Percentiles rank a stretch among this genome's conserved stretches.
Evolutionary conservation across 108 stramenopile genomes (phyloP).

Genomic region (Halocafeteria seosinensis): DNA sequence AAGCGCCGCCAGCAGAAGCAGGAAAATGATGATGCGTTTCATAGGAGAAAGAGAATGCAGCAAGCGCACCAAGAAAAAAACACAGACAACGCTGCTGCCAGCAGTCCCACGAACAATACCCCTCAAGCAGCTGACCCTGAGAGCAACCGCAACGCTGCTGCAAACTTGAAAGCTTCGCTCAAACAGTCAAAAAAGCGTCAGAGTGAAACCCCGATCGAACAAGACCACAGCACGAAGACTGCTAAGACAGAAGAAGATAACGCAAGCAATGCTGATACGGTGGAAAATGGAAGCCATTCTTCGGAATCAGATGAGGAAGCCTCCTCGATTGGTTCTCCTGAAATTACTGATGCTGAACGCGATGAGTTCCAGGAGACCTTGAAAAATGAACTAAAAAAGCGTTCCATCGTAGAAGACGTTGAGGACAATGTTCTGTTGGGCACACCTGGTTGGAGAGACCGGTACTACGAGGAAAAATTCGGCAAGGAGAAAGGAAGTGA

Average conservation of each 20-base stretch:
- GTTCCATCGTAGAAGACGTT: slow-evolving; percentile 54
- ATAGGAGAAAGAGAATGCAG: too few relatives aligned
- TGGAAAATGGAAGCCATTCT: background rate
- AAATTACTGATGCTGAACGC: background rate
- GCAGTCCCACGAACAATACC: too few relatives aligned
- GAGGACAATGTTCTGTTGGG: slow-evolving; percentile 74
- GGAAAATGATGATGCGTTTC: background rate
- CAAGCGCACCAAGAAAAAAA: too few relatives aligned
- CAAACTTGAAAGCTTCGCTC: slow-evolving; percentile 15
- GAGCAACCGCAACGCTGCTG: background rate
- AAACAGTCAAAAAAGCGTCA: slow-evolving; percentile 21
- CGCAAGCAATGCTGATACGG: background rate
- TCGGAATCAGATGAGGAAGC: background rate
- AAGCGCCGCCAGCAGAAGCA: slow-evolving; percentile 49
- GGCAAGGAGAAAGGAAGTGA: slow-evolving; percentile 75
- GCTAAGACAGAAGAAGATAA: slow-evolving; percentile 11
- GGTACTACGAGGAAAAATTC: slow-evolving; percentile 86
- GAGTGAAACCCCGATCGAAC: slow-evolving; percentile 33
- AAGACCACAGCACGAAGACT: slow-evolving; percentile 33
- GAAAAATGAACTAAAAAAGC: slow-evolving; percentile 39
- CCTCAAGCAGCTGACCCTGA: background rate
- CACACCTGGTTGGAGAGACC: slow-evolving; percentile 83
- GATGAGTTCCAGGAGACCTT: slow-evolving; percentile 12
- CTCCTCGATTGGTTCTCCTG: background rate
- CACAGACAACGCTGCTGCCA: background rate